Evolutionary conservation across 2,329 filamentous ascomycete species (phyloP).

Genomic region (Thelonectria discophora): DNA sequence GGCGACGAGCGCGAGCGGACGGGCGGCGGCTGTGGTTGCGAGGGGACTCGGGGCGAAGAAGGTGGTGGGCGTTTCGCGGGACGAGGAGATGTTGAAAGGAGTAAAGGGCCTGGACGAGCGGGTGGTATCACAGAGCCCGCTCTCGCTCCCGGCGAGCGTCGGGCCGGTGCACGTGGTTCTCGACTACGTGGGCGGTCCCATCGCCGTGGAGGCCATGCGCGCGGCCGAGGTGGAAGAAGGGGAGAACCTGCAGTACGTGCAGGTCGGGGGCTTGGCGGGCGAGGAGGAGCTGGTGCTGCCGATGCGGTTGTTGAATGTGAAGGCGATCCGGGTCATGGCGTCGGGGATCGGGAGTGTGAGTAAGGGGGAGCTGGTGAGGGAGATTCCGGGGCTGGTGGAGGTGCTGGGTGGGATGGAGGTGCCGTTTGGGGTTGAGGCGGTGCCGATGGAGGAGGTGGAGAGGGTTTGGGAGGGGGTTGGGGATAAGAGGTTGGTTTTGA

Average conservation of each 20-base stretch:
- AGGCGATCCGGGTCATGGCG: constrained; percentile 22
- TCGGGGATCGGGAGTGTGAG: constrained; percentile 19
- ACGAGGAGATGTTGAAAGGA: constrained; percentile 2
- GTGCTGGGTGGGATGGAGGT: constrained; percentile 13
- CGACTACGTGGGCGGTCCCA: constrained; percentile 24
- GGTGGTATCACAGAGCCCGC: constrained; percentile 12
- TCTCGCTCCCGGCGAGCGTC: constrained; percentile 13
- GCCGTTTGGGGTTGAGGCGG: constrained; percentile 13
- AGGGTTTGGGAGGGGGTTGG: constrained; percentile 12
- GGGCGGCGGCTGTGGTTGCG: constrained; percentile 13
- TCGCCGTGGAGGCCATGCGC: constrained; percentile 15
- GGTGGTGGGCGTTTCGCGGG: constrained; percentile 19
- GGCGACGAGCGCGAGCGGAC: constrained; percentile 25
- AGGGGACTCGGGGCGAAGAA: constrained; percentile 12
- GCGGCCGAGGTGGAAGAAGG: constrained; percentile 10
- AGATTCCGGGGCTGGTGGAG: constrained; percentile 6
- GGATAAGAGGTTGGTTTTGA: constrained; percentile 18
- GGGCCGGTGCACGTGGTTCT: constrained; percentile 23
- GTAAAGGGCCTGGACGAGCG: constrained; percentile 20
- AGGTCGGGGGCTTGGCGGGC: constrained; percentile 20
- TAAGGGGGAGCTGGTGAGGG: constrained; percentile 12
- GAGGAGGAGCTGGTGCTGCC: constrained; percentile 17
- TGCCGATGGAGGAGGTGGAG: constrained; percentile 15
- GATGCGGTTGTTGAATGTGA: constrained; percentile 14
- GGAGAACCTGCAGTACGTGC: constrained; percentile 23